Evolutionary conservation across 306 rosid species (phyloP).

Genomic region (Herpetospermum pedunculosum): DNA sequence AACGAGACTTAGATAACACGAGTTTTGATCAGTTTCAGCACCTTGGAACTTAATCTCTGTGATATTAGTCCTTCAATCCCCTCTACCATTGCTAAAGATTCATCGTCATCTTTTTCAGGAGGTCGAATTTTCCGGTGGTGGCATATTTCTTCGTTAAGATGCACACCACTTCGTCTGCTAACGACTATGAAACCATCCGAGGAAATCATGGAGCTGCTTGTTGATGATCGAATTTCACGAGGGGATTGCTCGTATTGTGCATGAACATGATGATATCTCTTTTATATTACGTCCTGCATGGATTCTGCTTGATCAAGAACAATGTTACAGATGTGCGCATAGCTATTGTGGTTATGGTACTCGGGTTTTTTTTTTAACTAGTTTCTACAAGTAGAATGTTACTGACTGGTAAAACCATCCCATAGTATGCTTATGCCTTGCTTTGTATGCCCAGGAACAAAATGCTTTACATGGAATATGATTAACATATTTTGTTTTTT

Average conservation of each 20-base stretch:
- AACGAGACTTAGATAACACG: too few relatives aligned
- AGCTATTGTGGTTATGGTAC: background rate
- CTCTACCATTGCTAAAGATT: background rate
- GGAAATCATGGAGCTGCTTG: background rate
- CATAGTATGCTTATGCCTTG: background rate
- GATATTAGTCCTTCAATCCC: background rate
- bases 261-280: background rate
- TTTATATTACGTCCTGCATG: background rate
- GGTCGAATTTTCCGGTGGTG: conserved; percentile 46
- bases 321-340: background rate
- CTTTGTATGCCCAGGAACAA: background rate
- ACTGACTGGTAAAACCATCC: background rate
- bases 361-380: too few relatives aligned
- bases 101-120: conserved; percentile 23
- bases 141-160: conserved; percentile 23
- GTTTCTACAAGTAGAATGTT: background rate
- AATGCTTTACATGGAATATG: background rate
- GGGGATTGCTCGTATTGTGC: background rate
- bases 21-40: background rate
- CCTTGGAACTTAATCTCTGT: background rate
- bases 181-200: background rate
- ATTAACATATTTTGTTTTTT: background rate
- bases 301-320: conserved; percentile 2
- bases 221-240: background rate
- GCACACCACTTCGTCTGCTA: background rate